Base-by-base conservation (phyloP, 805 yeast species). In the Zygoascus flipseniorum region DNA sequence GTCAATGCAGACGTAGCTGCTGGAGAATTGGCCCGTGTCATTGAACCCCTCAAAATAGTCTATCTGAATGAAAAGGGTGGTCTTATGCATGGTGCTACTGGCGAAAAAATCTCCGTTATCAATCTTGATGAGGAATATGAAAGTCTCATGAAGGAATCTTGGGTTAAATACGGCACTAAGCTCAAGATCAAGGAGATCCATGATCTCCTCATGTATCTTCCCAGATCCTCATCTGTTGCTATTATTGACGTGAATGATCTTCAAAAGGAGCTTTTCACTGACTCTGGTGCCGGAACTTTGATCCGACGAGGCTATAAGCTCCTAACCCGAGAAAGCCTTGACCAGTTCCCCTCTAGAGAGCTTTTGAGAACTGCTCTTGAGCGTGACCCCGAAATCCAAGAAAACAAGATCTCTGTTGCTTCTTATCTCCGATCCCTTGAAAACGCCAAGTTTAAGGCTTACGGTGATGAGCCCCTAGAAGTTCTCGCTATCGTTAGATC, bases 1-100 rank as follows among this genome's bases (percentile, higher is more conserved):
- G 98, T 93, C 56, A 93, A 93, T 67, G 99, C 99, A 8, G 99
- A 93, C 67, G 97, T 93, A 51, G 99, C 98, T 44, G 99, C 99
- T 47, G 95, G 97, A 63, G 98, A 93, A 72, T 78, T 93, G 60
- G 97, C 99, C 23, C 80, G 97, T 66, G 96, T 88, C 51, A 87
- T 93, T 62, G 97, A 93, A 72, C 99, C 99, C 8, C 80, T 93
- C 65, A 93, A 93, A 72, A 92, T 93, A 58, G 99, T 93, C 44
- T 93, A 92, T 69, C 76, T 93, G 69, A 90, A 89, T 71, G 99
- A 93, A 71, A 93, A 93, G 72, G 99, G 99, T 63, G 99, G 99
- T 58, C 85, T 93, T 59, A 81, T 88, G 64, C 88, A 93, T 66
- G 98, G 98, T 54, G 82, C 79, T 61, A 86, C 96, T 16, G 90